A percentile compares a stretch with the other conserved stretches of the same genome.
phyloP scores from a whole-genome alignment of 1,139 yeast genomes.

The Meyerozyma elateridarum region DNA sequence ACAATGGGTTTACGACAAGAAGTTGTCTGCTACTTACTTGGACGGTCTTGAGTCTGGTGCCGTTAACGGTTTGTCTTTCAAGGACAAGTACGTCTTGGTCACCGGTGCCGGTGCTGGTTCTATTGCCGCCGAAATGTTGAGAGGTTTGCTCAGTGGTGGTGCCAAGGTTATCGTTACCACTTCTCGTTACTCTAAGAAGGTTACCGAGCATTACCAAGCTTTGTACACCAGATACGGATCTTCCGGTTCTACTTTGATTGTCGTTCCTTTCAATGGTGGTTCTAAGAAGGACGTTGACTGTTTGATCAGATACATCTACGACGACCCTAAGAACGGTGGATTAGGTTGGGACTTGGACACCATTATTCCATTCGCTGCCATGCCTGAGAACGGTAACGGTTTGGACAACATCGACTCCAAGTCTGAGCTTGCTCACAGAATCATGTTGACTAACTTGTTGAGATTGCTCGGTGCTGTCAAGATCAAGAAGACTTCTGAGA shows the following conservation, averaged over 20 bases:
- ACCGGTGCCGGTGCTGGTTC: slow-evolving; percentile 99
- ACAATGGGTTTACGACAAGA: slow-evolving; percentile 79
- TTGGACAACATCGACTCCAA: slow-evolving; percentile 87
- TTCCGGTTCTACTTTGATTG: slow-evolving; percentile 83
- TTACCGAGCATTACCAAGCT: slow-evolving; percentile 92
- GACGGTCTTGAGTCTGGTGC: slow-evolving; percentile 94
- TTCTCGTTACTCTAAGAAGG: slow-evolving; percentile 89
- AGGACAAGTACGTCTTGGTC: slow-evolving; percentile 81
- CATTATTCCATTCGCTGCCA: slow-evolving; percentile 95
- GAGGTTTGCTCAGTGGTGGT: slow-evolving; percentile 95
- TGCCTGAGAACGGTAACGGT: slow-evolving; percentile 97
- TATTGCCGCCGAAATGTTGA: slow-evolving; percentile 94
- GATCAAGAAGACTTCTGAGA: slow-evolving; percentile 78
- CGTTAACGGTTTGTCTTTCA: slow-evolving; percentile 84
- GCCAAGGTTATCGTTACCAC: slow-evolving; percentile 96
- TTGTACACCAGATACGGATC: slow-evolving; percentile 92
- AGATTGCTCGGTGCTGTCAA: slow-evolving; percentile 90
- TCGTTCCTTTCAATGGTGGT: slow-evolving; percentile 98
- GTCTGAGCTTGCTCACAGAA: slow-evolving; percentile 96
- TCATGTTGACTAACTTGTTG: slow-evolving; percentile 92
- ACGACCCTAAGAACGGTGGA: slow-evolving; percentile 79
- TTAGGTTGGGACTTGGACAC: slow-evolving; percentile 98
- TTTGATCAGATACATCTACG: slow-evolving; percentile 79
- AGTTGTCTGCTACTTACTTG: slow-evolving; percentile 70
- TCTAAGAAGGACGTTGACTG: slow-evolving; percentile 90